Base-by-base conservation (phyloP, 2,329 filamentous ascomycete species). In the Epicoccum nigrum region DNA sequence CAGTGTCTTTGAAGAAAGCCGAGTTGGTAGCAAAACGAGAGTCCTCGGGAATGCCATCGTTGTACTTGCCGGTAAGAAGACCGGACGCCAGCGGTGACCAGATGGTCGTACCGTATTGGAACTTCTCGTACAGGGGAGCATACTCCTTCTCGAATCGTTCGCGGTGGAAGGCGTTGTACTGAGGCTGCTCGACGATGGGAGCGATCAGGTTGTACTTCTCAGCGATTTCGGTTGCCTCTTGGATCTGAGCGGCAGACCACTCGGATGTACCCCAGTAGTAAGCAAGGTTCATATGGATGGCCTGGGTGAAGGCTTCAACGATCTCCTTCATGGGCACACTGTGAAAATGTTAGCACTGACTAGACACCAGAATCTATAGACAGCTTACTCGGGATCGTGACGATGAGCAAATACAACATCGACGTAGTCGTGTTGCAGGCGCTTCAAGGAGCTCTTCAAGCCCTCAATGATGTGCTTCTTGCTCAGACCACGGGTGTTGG, bases 381-480 rank as follows among this genome's bases (percentile, higher is more conserved):
- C 27, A 34, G 43, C 65, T 15, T 65, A 74, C 72, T 72, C 73
- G 38, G 75, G 72, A 51, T 87, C 85, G 13, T 82, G 81, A 20
- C 84, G 77, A 69, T 87, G 84, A 3, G 84, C 83, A 46, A 86
- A 83, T 30, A 86, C 79, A 35, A 87, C 75, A 67, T 87, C 85
- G 45, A 87, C 85, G 63, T 89, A 90, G n/a, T 81, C 80, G 45
- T 83, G 78, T 63, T 86, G 78, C 42, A 89, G 77, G 21, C 86
- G 78, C 58, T 77, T 73, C n/a, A 86, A 71, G 2, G 78, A 83
- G 67, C 75, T 77, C 74, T 85, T 82, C 45, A 85, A 72, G 25
- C 83, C 83, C 71, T 86, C 78, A n/a, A 80, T 72, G 41, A 81
- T 76, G 68, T 81, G 78, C 73, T 80, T 80, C 67, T 72, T 74